phyloP scores from a whole-genome alignment of 352 stramenopile genomes.

The Phytophthora cajani region DNA sequence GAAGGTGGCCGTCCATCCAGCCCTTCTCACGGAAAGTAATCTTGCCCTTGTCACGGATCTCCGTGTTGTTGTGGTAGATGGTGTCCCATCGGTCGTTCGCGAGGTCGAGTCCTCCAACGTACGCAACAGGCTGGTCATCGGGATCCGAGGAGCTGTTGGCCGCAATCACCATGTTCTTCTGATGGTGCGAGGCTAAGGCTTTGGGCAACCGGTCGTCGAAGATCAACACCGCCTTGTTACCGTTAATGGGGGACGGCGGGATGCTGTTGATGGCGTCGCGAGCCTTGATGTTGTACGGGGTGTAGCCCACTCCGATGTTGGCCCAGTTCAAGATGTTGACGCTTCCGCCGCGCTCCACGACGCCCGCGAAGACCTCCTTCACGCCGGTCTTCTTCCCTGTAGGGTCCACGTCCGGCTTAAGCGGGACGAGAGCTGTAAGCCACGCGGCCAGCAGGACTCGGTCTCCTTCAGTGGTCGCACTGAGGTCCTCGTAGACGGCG shows the following conservation, averaged over 20 bases:
- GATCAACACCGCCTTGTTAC: slow-evolving; percentile 31
- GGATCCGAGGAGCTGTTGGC: slow-evolving; percentile 3
- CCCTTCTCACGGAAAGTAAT: slow-evolving; percentile 50
- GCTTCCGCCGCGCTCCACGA: slow-evolving; percentile 39
- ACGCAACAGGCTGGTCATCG: slow-evolving; percentile 37
- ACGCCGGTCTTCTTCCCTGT: slow-evolving; percentile 35
- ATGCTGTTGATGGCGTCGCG: slow-evolving; percentile 52
- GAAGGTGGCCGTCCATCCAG: slow-evolving; percentile 59
- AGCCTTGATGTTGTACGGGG: slow-evolving; percentile 41
- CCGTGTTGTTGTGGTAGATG: slow-evolving; percentile 50
- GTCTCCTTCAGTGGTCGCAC: slow-evolving; percentile 20
- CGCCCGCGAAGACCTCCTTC: slow-evolving; percentile 36
- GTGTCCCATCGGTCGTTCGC: slow-evolving; percentile 64
- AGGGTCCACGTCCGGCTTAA: slow-evolving; percentile 37
- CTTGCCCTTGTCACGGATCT: slow-evolving; percentile 32
- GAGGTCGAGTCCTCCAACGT: slow-evolving; percentile 58
- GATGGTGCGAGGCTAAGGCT: slow-evolving; percentile 47
- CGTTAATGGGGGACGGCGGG: slow-evolving; percentile 16
- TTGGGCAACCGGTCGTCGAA: slow-evolving; percentile 59
- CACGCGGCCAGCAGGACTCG: slow-evolving; percentile 51
- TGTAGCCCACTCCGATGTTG: slow-evolving; percentile 44
- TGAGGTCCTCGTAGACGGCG: slow-evolving; percentile 46
- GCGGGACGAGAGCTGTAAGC: slow-evolving; percentile 47
- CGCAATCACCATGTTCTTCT: slow-evolving; percentile 53
- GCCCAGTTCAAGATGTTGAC: slow-evolving; percentile 58